These are phyloP conservation scores for Letharia columbiana DNA, from an alignment of 495 filamentous ascomycete species.

Conservation along the genomic window DNA sequence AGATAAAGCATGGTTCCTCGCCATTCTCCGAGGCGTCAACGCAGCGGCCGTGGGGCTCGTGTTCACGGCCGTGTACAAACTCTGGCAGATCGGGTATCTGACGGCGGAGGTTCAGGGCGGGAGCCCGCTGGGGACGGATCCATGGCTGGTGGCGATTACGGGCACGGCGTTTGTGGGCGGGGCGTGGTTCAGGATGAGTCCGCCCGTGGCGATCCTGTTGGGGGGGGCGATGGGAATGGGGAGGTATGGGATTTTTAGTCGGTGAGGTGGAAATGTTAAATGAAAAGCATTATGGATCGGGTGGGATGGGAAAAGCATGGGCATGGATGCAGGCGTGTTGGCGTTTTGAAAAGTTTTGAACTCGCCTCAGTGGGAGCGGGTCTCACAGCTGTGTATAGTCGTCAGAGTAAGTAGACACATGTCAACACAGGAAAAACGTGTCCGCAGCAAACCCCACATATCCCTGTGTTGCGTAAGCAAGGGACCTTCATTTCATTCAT, in stretches of 20 bases:
- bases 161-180: conserved; percentile 25
- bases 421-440: too few relatives aligned
- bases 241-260: conserved; percentile 16
- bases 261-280: not conserved
- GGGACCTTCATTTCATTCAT: too few relatives aligned
- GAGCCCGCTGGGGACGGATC: conserved; percentile 25
- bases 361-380: too few relatives aligned
- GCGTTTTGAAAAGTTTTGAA: too few relatives aligned
- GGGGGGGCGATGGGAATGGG: conserved; percentile 21
- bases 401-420: too few relatives aligned
- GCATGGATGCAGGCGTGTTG: too few relatives aligned
- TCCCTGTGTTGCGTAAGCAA: too few relatives aligned
- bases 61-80: conserved; percentile 76
- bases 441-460: too few relatives aligned
- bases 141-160: conserved; percentile 27
- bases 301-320: too few relatives aligned
- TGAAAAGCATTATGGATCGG: too few relatives aligned
- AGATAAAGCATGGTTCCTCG: conserved; percentile 44
- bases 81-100: conserved; percentile 72
- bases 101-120: conserved; percentile 35
- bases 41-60: conserved; percentile 70
- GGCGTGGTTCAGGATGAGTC: conserved; percentile 22
- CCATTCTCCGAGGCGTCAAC: conserved; percentile 59
- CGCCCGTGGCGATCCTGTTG: conserved; percentile 24
- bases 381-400: too few relatives aligned